These are phyloP conservation scores for Leptographium flavum DNA, from an alignment of 2,329 filamentous ascomycete species.

Conservation along the genomic window DNA sequence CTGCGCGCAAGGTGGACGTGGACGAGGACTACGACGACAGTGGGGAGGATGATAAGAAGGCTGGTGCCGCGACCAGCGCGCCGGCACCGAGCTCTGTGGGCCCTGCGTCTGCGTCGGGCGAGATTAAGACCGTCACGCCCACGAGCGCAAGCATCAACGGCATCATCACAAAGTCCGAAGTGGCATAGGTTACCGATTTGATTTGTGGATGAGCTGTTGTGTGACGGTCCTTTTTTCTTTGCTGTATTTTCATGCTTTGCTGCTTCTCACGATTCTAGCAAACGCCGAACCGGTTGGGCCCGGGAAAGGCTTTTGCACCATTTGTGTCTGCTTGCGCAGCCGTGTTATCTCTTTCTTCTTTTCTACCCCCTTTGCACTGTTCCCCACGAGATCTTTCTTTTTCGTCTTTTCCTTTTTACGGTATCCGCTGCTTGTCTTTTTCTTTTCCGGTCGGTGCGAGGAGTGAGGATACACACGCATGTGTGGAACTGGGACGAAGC, in stretches of 20 bases:
- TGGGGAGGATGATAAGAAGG: constrained; percentile 68
- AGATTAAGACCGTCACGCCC: constrained; percentile 38
- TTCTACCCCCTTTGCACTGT: not conserved
- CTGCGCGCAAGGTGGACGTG: constrained; percentile 88
- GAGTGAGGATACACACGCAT: not conserved
- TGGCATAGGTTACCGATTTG: constrained; percentile 7
- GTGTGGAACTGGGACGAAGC: not conserved
- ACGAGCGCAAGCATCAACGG: constrained; percentile 34
- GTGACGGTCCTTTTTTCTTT: not conserved
- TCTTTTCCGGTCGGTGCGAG: not conserved
- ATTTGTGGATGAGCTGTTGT: not conserved
- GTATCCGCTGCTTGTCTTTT: not conserved
- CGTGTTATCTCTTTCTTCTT: not conserved
- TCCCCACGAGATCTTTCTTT: not conserved
- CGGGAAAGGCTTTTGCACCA: not conserved
- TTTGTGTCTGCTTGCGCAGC: not conserved
- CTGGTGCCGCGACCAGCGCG: constrained; percentile 12
- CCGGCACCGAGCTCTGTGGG: constrained; percentile 11
- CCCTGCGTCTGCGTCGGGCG: constrained; percentile 29
- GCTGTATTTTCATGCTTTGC: no score
- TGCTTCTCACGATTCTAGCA: not conserved
- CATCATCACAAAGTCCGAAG: constrained; percentile 35
- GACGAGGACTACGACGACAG: constrained; percentile 97
- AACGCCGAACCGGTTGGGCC: not conserved
- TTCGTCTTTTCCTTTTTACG: not conserved